These are phyloP conservation scores for Phytophthora citricola DNA, from an alignment of 352 stramenopile genomes.

Conservation along the genomic window DNA sequence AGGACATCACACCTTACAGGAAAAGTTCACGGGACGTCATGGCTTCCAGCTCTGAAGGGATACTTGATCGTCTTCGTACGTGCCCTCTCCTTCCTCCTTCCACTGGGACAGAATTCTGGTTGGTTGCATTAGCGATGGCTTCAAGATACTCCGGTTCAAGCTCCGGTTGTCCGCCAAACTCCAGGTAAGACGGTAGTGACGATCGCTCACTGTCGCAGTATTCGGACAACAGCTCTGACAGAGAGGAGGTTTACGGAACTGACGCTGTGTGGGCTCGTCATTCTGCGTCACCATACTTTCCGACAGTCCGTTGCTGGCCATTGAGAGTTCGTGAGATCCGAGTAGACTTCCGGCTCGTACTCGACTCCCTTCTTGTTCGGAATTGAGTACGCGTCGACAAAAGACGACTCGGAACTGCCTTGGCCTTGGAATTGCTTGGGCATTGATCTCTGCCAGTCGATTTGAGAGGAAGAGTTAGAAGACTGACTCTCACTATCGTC, in stretches of 20 bases:
- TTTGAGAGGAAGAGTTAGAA: conserved; percentile 40
- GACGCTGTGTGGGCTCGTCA: conserved; percentile 24
- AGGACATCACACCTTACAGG: conserved; percentile 16
- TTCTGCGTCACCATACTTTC: conserved; percentile 34
- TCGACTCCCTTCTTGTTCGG: conserved; percentile 16
- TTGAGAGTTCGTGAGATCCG: conserved; percentile 40
- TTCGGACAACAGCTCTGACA: conserved; percentile 71
- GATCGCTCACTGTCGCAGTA: conserved; percentile 49
- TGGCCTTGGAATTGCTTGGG: conserved; percentile 9
- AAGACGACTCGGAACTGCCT: conserved; percentile 30
- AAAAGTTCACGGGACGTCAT: conserved; percentile 41
- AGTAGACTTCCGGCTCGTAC: conserved; percentile 21
- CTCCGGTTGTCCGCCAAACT: conserved; percentile 40
- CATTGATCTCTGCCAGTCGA: conserved; percentile 36
- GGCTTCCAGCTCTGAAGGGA: conserved; percentile 27
- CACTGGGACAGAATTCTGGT: conserved; percentile 20
- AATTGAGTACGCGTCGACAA: conserved; percentile 27
- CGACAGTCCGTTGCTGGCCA: conserved; percentile 30
- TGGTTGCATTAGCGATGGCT: conserved; percentile 33
- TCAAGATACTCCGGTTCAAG: conserved; percentile 45
- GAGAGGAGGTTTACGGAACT: conserved; percentile 49
- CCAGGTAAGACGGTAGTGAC: conserved; percentile 35
- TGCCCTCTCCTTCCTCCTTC: conserved; percentile 34
- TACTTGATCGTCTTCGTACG: conserved; percentile 35
- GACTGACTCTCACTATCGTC: conserved; percentile 46